Evolutionary conservation across 2,329 filamentous ascomycete genomes (phyloP).

Genomic region (Sclerotiophoma versabilis): DNA sequence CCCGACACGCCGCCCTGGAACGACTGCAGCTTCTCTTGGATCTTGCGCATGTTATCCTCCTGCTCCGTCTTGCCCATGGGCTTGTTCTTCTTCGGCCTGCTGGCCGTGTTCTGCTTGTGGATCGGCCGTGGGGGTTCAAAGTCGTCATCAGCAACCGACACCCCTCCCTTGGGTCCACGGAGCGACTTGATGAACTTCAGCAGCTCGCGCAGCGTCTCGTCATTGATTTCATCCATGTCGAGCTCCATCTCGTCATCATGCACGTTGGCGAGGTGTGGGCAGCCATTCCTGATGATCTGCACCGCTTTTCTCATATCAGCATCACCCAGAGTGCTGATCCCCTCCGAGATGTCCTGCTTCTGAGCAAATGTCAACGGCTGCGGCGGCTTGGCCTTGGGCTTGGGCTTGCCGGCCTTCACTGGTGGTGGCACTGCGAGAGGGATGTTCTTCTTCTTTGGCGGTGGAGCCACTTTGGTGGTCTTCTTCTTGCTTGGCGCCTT

Average conservation of each 20-base stretch:
- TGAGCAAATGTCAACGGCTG: conserved; percentile 76
- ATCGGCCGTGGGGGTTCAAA: conserved; percentile 55
- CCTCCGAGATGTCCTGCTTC: conserved; percentile 89
- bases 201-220: conserved; percentile 62
- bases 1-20: conserved; percentile 50
- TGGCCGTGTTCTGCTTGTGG: conserved; percentile 47
- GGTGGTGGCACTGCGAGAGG: conserved; percentile 41
- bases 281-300: conserved; percentile 85
- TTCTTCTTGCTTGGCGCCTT: conserved; percentile 58
- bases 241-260: conserved; percentile 69
- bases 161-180: conserved; percentile 45
- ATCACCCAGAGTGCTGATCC: conserved; percentile 81
- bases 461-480: conserved; percentile 40
- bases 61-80: conserved; percentile 78
- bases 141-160: conserved; percentile 55
- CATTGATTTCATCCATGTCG: conserved; percentile 66
- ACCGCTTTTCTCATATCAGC: conserved; percentile 81
- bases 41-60: conserved; percentile 69
- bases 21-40: conserved; percentile 63
- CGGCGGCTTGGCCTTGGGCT: conserved; percentile 61
- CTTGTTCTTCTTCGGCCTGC: conserved; percentile 75
- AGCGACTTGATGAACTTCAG: conserved; percentile 60
- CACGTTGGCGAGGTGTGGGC: conserved; percentile 69
- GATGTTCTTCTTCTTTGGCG: conserved; percentile 37
- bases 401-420: conserved; percentile 51